Percentiles rank a stretch among this genome's conserved stretches.
These are phyloP conservation scores for Ceratocystis harringtonii DNA, from an alignment of 2,329 filamentous ascomycete species.

Conservation along the genomic window DNA sequence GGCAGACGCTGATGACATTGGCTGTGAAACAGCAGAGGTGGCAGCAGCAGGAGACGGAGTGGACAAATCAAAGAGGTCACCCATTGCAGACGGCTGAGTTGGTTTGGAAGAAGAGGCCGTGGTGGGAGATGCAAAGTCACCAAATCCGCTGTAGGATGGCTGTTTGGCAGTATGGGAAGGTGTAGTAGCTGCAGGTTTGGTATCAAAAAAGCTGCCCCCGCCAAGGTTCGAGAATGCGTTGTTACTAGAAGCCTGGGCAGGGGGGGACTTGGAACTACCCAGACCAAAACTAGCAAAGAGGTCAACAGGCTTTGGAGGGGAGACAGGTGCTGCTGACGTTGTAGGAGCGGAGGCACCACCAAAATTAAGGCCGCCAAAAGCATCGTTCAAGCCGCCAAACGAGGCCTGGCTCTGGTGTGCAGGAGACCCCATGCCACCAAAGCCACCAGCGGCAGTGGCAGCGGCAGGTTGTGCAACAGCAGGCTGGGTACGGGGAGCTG, in stretches of 20 bases:
- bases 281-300: slow-evolving; percentile 49
- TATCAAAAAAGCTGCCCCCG: slow-evolving; percentile 74
- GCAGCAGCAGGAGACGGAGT: slow-evolving; percentile 34
- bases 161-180: slow-evolving; percentile 32
- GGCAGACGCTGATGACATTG: slow-evolving; percentile 42
- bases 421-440: slow-evolving; percentile 52
- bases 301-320: slow-evolving; percentile 31
- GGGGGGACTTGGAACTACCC: slow-evolving; percentile 23
- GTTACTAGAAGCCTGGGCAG: slow-evolving; percentile 24
- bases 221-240: slow-evolving; percentile 39
- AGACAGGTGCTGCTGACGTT: slow-evolving; percentile 23
- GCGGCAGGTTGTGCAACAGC: slow-evolving; percentile 34
- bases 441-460: slow-evolving; percentile 40
- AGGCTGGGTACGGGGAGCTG: slow-evolving; percentile 55
- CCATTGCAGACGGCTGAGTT: slow-evolving; percentile 44
- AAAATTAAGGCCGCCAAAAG: slow-evolving; percentile 42
- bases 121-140: slow-evolving; percentile 46
- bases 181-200: slow-evolving; percentile 34
- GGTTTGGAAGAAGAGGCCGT: slow-evolving; percentile 27
- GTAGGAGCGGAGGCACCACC: slow-evolving; percentile 20
- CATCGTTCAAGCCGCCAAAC: slow-evolving; percentile 59
- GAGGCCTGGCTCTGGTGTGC: slow-evolving; percentile 36
- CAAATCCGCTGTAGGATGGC: slow-evolving; percentile 44
- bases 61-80: slow-evolving; percentile 70
- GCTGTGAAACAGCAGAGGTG: slow-evolving; percentile 28